Evolutionary conservation across 768 basidiomycete genomes (phyloP).

Genomic region (Glaciozyma martinii): DNA sequence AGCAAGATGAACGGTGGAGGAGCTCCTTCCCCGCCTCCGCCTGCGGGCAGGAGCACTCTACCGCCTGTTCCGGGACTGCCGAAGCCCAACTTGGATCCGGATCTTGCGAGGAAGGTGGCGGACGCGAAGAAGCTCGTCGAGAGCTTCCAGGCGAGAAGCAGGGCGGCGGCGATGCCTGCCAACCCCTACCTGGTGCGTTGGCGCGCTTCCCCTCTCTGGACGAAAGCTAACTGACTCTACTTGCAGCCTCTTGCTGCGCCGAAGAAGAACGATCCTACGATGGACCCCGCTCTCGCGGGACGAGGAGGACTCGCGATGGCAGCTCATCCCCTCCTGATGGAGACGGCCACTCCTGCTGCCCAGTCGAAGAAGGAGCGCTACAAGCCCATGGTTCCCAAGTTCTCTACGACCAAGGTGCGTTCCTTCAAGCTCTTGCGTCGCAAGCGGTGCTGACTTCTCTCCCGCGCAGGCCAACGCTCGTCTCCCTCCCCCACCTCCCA

Average conservation of each 20-base stretch:
- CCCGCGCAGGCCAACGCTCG: slow-evolving; percentile 59
- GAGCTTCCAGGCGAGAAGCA: slow-evolving; percentile 66
- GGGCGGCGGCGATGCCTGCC: slow-evolving; percentile 45
- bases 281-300: slow-evolving; percentile 59
- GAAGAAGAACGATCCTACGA: slow-evolving; percentile 15
- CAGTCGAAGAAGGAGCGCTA: slow-evolving; percentile 77
- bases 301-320: slow-evolving; percentile 82
- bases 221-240: slow-evolving; percentile 7
- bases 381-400: slow-evolving; percentile 99
- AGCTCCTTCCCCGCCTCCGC: slow-evolving; percentile 38
- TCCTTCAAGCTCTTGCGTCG: too few species aligned
- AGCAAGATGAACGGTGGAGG: slow-evolving; percentile 40
- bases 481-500: slow-evolving; percentile 48
- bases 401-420: slow-evolving; percentile 79
- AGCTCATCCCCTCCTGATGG: slow-evolving; percentile 75
- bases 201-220: neutral
- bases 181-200: slow-evolving; percentile 78
- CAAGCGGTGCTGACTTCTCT: neutral
- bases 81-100: slow-evolving; percentile 46
- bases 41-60: slow-evolving; percentile 37
- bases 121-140: slow-evolving; percentile 80
- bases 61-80: slow-evolving; percentile 32
- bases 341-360: slow-evolving; percentile 50
- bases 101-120: slow-evolving; percentile 61
- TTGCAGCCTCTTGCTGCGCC: slow-evolving; percentile 28